A percentile compares a stretch with the other conserved stretches of the same genome.
These are phyloP conservation scores for Xylaria polymorpha DNA, from an alignment of 2,329 filamentous ascomycete species.

Conservation along the genomic window DNA sequence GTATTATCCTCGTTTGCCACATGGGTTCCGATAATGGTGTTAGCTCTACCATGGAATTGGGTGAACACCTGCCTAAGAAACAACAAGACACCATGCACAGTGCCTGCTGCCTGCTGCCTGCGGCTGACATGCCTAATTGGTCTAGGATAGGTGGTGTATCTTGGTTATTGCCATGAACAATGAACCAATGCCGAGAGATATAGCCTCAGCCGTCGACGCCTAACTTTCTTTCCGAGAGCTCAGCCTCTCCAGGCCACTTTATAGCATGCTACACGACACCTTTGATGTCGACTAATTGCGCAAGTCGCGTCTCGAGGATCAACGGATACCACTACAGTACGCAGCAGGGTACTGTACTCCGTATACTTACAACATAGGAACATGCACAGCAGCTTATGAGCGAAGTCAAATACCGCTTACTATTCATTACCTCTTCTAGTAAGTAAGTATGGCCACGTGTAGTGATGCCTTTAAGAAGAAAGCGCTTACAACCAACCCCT, in stretches of 20 bases:
- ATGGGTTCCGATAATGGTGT: constrained; percentile 16
- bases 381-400: background rate
- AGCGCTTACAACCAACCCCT: background rate
- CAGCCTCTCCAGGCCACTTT: background rate
- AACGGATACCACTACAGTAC: background rate
- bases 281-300: background rate
- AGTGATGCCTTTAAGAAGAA: too few species aligned
- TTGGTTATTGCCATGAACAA: background rate
- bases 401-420: background rate
- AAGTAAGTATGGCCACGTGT: background rate
- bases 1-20: constrained; percentile 14
- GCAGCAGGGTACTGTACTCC: background rate
- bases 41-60: background rate
- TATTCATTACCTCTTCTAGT: background rate
- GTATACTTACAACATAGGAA: background rate
- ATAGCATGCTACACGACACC: background rate
- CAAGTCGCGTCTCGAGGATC: too few species aligned
- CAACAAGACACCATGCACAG: background rate
- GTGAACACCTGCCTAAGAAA: background rate
- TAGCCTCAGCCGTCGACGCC: background rate
- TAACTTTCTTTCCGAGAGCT: background rate
- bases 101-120: background rate
- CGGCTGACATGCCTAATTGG: constrained; percentile 3
- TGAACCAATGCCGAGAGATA: background rate
- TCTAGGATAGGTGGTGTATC: background rate